Evolutionary conservation across 768 basidiomycete genomes (phyloP).

Genomic region (Lactarius deliciosus): DNA sequence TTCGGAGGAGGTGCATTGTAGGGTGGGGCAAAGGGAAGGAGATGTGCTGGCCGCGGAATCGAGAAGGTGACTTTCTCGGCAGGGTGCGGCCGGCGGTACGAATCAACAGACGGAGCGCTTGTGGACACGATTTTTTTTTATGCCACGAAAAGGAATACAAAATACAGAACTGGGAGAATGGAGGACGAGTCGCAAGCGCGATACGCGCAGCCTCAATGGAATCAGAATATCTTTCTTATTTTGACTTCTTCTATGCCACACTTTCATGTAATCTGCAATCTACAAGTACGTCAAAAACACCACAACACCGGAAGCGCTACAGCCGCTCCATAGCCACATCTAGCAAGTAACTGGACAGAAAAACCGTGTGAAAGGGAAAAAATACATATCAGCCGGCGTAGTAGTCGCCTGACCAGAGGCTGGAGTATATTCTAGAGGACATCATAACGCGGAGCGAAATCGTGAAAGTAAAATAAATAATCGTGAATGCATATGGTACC

Average conservation of each 20-base stretch:
- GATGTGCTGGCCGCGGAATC: neutral
- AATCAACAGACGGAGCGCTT: slow-evolving; percentile 19
- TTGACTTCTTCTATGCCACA: slow-evolving; percentile 21
- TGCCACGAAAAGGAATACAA: neutral
- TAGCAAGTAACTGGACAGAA: slow-evolving; percentile 14
- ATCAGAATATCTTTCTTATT: slow-evolving; percentile 13
- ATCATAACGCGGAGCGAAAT: slow-evolving; percentile 4
- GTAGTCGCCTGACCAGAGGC: slow-evolving; percentile 23
- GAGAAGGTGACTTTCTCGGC: slow-evolving; percentile 4
- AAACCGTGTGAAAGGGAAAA: neutral
- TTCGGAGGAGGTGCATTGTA: neutral
- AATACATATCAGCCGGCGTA: slow-evolving; percentile 21
- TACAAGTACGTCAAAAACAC: slow-evolving; percentile 25
- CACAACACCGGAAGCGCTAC: slow-evolving; percentile 1
- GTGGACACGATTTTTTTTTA: neutral
- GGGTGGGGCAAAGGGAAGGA: slow-evolving; percentile 5
- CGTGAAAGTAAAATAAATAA: neutral
- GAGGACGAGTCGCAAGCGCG: neutral
- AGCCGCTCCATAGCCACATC: slow-evolving; percentile 16
- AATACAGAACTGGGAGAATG: slow-evolving; percentile 1
- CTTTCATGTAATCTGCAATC: slow-evolving; percentile 19
- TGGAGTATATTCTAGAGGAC: slow-evolving; percentile 6
- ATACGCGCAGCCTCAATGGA: neutral
- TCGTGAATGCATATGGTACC: slow-evolving; percentile 4
- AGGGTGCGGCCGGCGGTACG: slow-evolving; percentile 2